These are phyloP conservation scores for Fusarium sp. DNA, from an alignment of 2,329 filamentous ascomycete genomes.

Conservation along the genomic window DNA sequence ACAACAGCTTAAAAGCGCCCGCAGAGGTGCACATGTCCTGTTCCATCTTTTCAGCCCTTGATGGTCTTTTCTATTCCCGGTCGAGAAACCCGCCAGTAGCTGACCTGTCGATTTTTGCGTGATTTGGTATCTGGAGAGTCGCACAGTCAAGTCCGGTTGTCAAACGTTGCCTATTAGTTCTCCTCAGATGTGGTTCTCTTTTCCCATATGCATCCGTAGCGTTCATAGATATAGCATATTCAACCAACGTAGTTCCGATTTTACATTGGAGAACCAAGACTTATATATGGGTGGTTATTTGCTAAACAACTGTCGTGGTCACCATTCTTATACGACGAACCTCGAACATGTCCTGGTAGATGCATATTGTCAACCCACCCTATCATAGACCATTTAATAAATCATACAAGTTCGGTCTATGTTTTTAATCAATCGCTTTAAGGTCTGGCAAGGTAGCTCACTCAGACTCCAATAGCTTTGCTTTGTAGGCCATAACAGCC, in stretches of 20 bases:
- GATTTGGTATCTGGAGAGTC: neutral
- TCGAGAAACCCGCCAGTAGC: neutral
- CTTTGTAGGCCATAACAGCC: neutral
- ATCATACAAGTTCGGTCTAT: neutral
- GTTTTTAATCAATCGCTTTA: neutral
- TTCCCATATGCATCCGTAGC: too few relatives aligned
- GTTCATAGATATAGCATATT: too few relatives aligned
- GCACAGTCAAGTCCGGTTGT: neutral
- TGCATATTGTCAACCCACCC: neutral
- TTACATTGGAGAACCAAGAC: neutral
- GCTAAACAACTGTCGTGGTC: neutral
- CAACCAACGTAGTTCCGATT: neutral
- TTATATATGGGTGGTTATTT: neutral
- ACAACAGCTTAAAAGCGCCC: constrained; percentile 22
- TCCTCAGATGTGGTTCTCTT: neutral
- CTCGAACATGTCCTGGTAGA: neutral
- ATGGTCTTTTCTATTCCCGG: constrained; percentile 9
- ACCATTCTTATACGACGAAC: neutral
- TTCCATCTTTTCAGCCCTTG: constrained; percentile 24
- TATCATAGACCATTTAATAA: neutral
- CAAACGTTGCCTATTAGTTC: neutral
- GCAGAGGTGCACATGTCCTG: constrained; percentile 34
- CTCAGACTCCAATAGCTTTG: too few relatives aligned
- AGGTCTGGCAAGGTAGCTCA: too few relatives aligned
- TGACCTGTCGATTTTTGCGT: constrained; percentile 2